A percentile compares a stretch with the other conserved stretches of the same genome.
Evolutionary conservation across 2,329 filamentous ascomycete species (phyloP).

Genomic region (Cordyceps javanica): DNA sequence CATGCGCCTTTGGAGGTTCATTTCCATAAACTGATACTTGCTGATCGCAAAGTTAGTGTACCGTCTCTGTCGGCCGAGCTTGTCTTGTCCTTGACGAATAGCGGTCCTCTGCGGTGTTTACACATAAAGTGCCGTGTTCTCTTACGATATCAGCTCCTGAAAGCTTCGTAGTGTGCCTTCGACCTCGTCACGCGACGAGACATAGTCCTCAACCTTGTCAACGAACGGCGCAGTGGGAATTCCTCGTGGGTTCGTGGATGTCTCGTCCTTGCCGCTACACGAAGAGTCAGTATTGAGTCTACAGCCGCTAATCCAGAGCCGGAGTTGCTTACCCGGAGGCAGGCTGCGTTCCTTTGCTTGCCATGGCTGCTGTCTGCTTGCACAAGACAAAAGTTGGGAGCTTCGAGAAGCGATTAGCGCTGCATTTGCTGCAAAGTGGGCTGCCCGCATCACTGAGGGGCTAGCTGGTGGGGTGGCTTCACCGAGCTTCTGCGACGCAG

Average conservation of each 20-base stretch:
- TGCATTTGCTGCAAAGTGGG: slow-evolving; percentile 21
- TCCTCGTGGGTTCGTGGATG: slow-evolving; percentile 69
- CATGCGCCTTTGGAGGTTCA: slow-evolving; percentile 80
- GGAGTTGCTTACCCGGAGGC: slow-evolving; percentile 26
- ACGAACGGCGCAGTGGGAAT: slow-evolving; percentile 82
- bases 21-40: slow-evolving; percentile 99
- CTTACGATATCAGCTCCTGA: slow-evolving; percentile 89
- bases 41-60: slow-evolving; percentile 37
- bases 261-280: slow-evolving; percentile 36
- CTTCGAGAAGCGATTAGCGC: slow-evolving; percentile 24
- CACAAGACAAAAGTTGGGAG: slow-evolving; percentile 18
- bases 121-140: background rate
- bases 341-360: slow-evolving; percentile 34
- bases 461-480: slow-evolving; percentile 22
- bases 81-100: background rate
- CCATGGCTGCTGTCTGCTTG: slow-evolving; percentile 28
- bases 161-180: slow-evolving; percentile 76
- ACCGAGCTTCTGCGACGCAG: background rate
- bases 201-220: slow-evolving; percentile 84
- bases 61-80: background rate
- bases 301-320: no score
- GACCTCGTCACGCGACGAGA: slow-evolving; percentile 70
- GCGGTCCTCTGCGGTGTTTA: background rate
- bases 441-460: slow-evolving; percentile 24
- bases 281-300: background rate